Percentiles rank a stretch among this genome's conserved stretches.
Conservation (phyloP, 768 basidiomycete species). For the Mycena metata region DNA sequence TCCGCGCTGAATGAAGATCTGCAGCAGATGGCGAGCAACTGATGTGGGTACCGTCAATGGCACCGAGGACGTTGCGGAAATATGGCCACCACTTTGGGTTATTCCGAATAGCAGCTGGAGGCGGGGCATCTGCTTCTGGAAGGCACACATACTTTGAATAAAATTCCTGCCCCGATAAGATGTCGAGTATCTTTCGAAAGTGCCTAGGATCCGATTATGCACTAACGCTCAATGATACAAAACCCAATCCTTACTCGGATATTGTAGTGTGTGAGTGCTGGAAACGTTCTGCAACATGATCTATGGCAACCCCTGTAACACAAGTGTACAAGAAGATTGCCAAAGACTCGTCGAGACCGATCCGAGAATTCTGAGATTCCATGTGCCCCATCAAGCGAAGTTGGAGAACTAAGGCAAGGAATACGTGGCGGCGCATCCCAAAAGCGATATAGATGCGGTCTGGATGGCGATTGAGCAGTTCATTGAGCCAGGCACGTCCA, state of each 20-base stretch:
- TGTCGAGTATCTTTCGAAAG: slow-evolving; percentile 29
- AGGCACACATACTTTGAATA: slow-evolving; percentile 39
- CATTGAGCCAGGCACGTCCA: too few species aligned
- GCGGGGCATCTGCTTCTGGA: slow-evolving; percentile 10
- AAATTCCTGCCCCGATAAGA: slow-evolving; percentile 31
- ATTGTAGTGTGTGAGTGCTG: slow-evolving; percentile 44
- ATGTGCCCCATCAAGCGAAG: too few species aligned
- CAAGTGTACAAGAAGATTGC: slow-evolving; percentile 47
- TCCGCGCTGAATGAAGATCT: too few species aligned
- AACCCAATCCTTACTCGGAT: slow-evolving; percentile 31
- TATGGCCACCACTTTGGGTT: slow-evolving; percentile 48
- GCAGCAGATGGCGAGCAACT: too few species aligned
- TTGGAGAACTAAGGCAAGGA: too few species aligned
- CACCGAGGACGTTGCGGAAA: slow-evolving; percentile 41
- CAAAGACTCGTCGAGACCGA: not conserved
- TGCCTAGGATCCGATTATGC: slow-evolving; percentile 25
- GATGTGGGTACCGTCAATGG: too few species aligned
- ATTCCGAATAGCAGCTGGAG: slow-evolving; percentile 32
- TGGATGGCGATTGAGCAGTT: too few species aligned
- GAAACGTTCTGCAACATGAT: slow-evolving; percentile 47
- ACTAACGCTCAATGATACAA: not conserved
- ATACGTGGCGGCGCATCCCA: too few species aligned
- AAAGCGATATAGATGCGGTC: too few species aligned
- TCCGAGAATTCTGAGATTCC: too few species aligned
- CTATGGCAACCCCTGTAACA: slow-evolving; percentile 42